A percentile compares a stretch with the other conserved stretches of the same genome.
These are phyloP conservation scores for Coriaria nepalensis DNA, from an alignment of 306 rosid genomes.

Conservation along the genomic window DNA sequence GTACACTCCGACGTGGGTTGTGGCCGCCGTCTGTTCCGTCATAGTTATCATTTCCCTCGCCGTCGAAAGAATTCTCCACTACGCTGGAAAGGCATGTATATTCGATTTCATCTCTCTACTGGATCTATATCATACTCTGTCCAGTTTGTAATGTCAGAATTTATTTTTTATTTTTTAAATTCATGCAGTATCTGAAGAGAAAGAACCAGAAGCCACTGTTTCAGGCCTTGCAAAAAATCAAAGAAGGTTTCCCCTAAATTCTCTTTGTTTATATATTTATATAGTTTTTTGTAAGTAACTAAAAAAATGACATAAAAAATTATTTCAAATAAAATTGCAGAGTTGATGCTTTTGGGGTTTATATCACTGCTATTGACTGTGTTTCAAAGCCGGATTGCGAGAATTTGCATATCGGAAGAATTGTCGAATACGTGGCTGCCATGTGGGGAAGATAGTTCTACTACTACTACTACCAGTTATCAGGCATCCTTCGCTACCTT, in stretches of 20 bases:
- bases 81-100: slow-evolving; percentile 80
- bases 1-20: slow-evolving; percentile 84
- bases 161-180: too few species aligned
- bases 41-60: slow-evolving; percentile 62
- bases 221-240: slow-evolving; percentile 26
- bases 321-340: too few species aligned
- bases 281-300: too few species aligned
- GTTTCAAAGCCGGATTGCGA: slow-evolving; percentile 14
- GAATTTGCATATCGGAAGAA: slow-evolving; percentile 16
- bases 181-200: slow-evolving; percentile 25
- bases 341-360: slow-evolving; percentile 28
- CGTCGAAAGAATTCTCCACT: slow-evolving; percentile 63
- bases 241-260: slow-evolving; percentile 17
- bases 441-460: slow-evolving; percentile 5
- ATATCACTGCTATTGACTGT: slow-evolving; percentile 24
- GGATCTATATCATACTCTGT: too few species aligned
- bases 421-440: slow-evolving; percentile 21
- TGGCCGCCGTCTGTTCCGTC: slow-evolving; percentile 62
- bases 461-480: too few species aligned
- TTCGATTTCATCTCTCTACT: too few species aligned
- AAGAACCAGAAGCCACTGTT: slow-evolving; percentile 25
- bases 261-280: background rate
- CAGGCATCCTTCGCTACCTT: slow-evolving; percentile 7
- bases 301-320: too few species aligned
- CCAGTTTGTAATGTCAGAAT: too few species aligned